Evolutionary conservation across 2,329 filamentous ascomycete species (phyloP).

Genomic region (Aspergillus melleus): DNA sequence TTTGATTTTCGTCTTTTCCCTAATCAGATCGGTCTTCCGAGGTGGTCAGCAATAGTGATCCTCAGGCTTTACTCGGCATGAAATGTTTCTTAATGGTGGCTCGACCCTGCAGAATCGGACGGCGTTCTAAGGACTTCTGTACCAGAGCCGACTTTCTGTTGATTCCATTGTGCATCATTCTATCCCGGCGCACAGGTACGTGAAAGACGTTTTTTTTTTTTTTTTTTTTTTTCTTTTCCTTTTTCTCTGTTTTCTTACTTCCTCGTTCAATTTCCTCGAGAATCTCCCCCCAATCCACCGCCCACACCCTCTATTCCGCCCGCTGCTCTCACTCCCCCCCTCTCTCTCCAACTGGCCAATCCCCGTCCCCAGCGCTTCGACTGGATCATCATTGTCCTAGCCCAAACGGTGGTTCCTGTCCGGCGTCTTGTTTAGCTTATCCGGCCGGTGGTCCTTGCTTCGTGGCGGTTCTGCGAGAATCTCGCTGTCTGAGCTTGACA

Average conservation of each 20-base stretch:
- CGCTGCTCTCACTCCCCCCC: not conserved
- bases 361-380: conserved; percentile 7
- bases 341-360: conserved; percentile 11
- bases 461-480: conserved; percentile 21
- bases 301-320: not conserved
- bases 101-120: conserved; percentile 13
- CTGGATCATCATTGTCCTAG: conserved; percentile 15
- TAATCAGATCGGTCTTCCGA: conserved; percentile 9
- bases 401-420: conserved; percentile 20
- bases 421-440: conserved; percentile 20
- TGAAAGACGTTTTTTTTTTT: not conserved
- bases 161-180: not conserved
- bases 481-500: conserved; percentile 19
- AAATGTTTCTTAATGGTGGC: conserved; percentile 12
- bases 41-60: conserved; percentile 8
- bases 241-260: not conserved
- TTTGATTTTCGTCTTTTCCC: conserved; percentile 1
- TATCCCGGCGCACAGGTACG: not conserved
- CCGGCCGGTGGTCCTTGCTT: conserved; percentile 24
- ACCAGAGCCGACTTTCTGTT: not conserved
- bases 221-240: not conserved
- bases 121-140: not conserved
- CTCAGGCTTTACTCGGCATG: conserved; percentile 6
- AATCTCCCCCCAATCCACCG: not conserved
- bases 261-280: not conserved